Base-by-base conservation (phyloP, 192 early-diverging fungal species). In the Gryganskiella cystojenkinii region DNA sequence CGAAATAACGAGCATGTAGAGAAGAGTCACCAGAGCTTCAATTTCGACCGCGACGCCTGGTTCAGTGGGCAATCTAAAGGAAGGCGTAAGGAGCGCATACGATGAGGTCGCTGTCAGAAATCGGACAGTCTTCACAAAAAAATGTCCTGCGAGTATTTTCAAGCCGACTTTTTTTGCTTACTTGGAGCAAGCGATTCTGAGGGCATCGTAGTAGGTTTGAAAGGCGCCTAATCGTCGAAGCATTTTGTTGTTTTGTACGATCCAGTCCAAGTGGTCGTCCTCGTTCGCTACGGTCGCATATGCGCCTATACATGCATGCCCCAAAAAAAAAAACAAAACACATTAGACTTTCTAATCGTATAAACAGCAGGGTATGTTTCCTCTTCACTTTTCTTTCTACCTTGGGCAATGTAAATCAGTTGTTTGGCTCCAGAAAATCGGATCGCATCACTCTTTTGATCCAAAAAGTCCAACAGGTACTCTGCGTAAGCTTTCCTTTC, bases 361-460 rank as follows among this genome's bases (percentile, higher is more conserved):
- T n/a, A n/a, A n/a, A n/a, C n/a, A n/a, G n/a, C n/a, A n/a, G n/a
- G n/a, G n/a, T n/a, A n/a, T n/a, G n/a, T n/a, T n/a, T n/a, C n/a
- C n/a, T n/a, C n/a, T n/a, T n/a, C n/a, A n/a, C n/a, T n/a, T n/a
- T n/a, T n/a, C n/a, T n/a, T n/a, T 10, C 6, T 81, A 92, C 91
- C 92, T 81, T 92, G 87, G 1, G 90, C 72, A 65, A 92, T 86
- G 53, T 90, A 92, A 11, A 91, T 71, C 34, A 94, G 54, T 53
- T 82, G 82, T 46, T 83, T 83, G 1, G 86, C 85, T 10, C 91
- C 83, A 5, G 57, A 75, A 15, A 86, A 71, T 31, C 92, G 75
- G 46, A 71, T 72, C 5, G 72, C 58, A 20, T 85, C 64, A 53
- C 81, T 81, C 4, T 80, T 68, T 20, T 87, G 73, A 45, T 92